Evolutionary conservation across 1,139 yeast genomes (phyloP), one percentile per base, ranked within the genome.

Genomic region (Geotrichum siamense): DNA sequence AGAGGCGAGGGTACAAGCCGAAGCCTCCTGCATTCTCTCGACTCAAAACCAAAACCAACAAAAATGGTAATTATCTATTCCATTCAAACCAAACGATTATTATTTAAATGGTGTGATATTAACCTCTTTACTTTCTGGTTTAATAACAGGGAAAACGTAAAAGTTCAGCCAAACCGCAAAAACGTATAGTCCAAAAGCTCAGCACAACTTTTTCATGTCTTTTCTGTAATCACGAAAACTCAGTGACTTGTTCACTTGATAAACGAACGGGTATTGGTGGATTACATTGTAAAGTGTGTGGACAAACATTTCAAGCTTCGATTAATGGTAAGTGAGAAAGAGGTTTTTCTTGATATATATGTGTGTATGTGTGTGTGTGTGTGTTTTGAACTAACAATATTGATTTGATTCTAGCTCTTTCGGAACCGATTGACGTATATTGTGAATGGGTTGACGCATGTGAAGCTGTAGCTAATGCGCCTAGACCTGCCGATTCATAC

Each of bases 381-480:
- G n/a, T n/a, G n/a, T n/a, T n/a, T n/a, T n/a, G n/a, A n/a, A n/a
- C n/a, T n/a, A n/a, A n/a, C n/a, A n/a, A n/a, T n/a, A n/a, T n/a
- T n/a, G n/a, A n/a, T 23, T 23, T 23, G 26, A 23, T 12, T 21
- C 20, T 30, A 61, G 69, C 71, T 12, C 69, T 82, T 45, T 78
- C 87, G 0, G 89, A 82, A 50, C 96, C 98, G 0, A 89, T 91
- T 33, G 98, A 91, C 63, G 85, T 91, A 20, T 91, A 91, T 61
- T 83, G 95, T 41, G 98, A 89, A 61, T 91, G 98, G 98, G 87
- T 87, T 48, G 98, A 91, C 68, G 98, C 97, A 1, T 91, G 96
- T 61, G 98, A 91, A 58, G 96, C 93, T 43, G 93, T 91, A 49
- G 94, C 93, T 34, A 79, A 79, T 51, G 84, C 82, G 48, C 75